Evolutionary conservation across 768 basidiomycete genomes (phyloP), one percentile per base, ranked within the genome.

Genomic region (Austroboletus festivus): DNA sequence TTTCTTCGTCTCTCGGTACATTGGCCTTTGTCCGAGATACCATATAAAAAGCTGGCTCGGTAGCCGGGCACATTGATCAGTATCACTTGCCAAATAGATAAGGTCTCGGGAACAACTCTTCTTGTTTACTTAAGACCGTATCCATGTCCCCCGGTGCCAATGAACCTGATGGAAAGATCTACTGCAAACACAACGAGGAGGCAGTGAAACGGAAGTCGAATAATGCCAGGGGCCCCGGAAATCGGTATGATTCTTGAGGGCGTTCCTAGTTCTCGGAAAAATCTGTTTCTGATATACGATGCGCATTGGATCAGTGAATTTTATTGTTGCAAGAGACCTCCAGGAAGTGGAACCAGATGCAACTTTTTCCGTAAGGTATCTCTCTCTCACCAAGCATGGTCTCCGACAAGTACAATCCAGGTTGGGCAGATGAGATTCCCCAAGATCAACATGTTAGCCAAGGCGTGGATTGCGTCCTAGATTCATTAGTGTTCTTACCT

Each of bases 11-110:
- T 3, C 63, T 90, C 48, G 89, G 89, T 35, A 88, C 83, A 23
- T 64, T 93, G 40, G 75, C 80, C 22, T 93, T 92, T 61, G 82
- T 92, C 41, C 74, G 85, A 63, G 85, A 86, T 62, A 76, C 76
- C 5, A 64, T 82, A 56, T 89, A 48, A 48, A 34, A 7, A 12
- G 19, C 5, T 13, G 9, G 7, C 24, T 12, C 56, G 48, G 20
- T 24, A 10, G 28, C 45, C 38, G 26, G 26, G n/a, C n/a, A 13
- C 28, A 44, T 24, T 47, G 26, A 38, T 31, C 4, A 10, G 33
- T 19, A 5, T 40, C 22, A n/a, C n/a, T 42, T 15, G 41, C 16
- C n/a, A 18, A 11, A 60, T 63, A 62, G 56, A 59, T 62, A 62
- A 64, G 49, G 59, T 28, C 12, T 6, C 28, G 5, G 12, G 5